Evolutionary conservation across 108 stramenopile genomes (phyloP).

Genomic region (Nitzschia sp.): DNA sequence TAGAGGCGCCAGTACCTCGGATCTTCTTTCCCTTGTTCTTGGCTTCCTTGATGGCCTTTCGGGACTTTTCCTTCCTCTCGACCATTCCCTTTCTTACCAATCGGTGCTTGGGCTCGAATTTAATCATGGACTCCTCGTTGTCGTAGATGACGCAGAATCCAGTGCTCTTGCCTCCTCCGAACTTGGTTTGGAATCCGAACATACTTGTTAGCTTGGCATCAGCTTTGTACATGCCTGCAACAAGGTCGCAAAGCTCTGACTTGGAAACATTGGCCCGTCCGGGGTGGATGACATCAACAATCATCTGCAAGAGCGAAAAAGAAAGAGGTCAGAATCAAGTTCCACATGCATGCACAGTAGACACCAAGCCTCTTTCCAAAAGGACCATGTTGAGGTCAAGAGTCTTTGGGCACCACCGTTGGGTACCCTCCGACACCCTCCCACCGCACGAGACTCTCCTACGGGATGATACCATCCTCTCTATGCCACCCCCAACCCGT

Average conservation of each 20-base stretch:
- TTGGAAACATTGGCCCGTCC: constrained; percentile 94
- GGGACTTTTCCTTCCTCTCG: constrained; percentile 87
- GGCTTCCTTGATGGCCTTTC: constrained; percentile 98
- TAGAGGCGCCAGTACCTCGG: constrained; percentile 95
- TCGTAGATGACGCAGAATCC: constrained; percentile 99
- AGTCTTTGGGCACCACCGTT: neutral
- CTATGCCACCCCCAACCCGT: neutral
- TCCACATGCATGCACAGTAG: neutral
- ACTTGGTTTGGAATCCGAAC: constrained; percentile 96
- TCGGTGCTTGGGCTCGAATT: constrained; percentile 97
- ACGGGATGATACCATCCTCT: too few relatives aligned
- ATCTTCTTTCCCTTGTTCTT: constrained; percentile 99
- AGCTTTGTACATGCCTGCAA: constrained; percentile 94
- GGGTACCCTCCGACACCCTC: neutral
- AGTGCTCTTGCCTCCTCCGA: constrained; percentile 97
- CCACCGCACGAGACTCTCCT: neutral
- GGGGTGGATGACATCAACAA: constrained; percentile 97
- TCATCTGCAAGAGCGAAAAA: constrained; percentile 56
- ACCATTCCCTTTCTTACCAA: constrained; percentile 84
- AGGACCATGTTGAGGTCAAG: neutral
- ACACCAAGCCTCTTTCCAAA: neutral
- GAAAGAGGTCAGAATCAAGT: neutral
- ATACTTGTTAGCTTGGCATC: constrained; percentile 82
- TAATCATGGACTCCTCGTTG: constrained; percentile 88
- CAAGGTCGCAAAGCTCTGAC: constrained; percentile 88